Conservation (phyloP, 495 filamentous ascomycete genomes). For the Aspergillus nanangensis region DNA sequence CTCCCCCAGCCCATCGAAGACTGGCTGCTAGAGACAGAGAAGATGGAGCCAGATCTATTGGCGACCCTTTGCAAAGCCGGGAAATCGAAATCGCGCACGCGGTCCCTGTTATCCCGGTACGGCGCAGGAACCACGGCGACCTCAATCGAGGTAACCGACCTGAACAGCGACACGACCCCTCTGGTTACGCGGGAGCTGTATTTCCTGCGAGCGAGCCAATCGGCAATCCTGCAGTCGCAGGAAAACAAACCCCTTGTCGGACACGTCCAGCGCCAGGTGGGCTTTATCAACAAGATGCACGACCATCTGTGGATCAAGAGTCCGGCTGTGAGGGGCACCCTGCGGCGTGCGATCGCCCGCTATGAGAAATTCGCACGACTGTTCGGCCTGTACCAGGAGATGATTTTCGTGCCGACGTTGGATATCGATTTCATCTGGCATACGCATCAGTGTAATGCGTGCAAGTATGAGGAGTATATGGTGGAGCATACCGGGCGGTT, state of each 20-base stretch:
- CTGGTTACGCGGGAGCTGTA: neutral
- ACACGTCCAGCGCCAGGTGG: slow-evolving; percentile 15
- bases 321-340: slow-evolving; percentile 21
- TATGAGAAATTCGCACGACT: slow-evolving; percentile 28
- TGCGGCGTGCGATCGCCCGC: slow-evolving; percentile 12
- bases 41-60: slow-evolving; percentile 5
- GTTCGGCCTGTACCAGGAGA: slow-evolving; percentile 12
- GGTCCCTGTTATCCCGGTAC: neutral
- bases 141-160: neutral
- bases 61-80: neutral
- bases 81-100: neutral
- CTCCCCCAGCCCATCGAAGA: neutral
- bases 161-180: neutral
- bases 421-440: slow-evolving; percentile 26
- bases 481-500: slow-evolving; percentile 8
- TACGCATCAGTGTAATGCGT: slow-evolving; percentile 44
- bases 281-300: slow-evolving; percentile 24
- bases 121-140: neutral
- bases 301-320: slow-evolving; percentile 25
- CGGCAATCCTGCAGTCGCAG: neutral
- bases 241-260: slow-evolving; percentile 3
- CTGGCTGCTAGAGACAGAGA: slow-evolving; percentile 1
- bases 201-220: neutral
- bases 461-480: slow-evolving; percentile 9
- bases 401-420: slow-evolving; percentile 19